Evolutionary conservation across 108 stramenopile genomes (phyloP), one percentile per base, ranked within the genome.

Genomic region (Hondaea fermentalgiana): DNA sequence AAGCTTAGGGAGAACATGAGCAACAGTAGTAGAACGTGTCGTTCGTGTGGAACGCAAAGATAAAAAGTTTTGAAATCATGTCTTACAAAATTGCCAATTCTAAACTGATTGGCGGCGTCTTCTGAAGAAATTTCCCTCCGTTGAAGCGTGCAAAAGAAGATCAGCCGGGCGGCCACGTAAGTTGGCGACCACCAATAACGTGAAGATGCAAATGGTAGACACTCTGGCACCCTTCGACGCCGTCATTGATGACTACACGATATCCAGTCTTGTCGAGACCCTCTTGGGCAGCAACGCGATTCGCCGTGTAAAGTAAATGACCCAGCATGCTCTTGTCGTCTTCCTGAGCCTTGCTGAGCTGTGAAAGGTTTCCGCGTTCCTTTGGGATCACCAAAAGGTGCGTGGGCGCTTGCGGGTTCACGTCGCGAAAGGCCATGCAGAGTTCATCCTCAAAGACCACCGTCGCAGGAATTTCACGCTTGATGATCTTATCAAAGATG

Each of bases 311-410:
- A 92, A 98, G 90, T 72, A 99, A 92, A 91, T 99, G 97, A 6
- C 99, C 99, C 90, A 99, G 94, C 58, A 99, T 53, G 10, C 72
- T 96, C 93, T 97, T 96, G 88, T 98, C 97, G 76, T 95, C 95
- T 59, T 97, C 96, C 10, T 94, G 87, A 17, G 97, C 97, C 64
- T 97, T 97, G 93, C 94, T 93, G n/a, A 99, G 91, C 90, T 95
- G 95, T 3, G 96, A 95, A 87, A 99, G 93, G 21, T 97, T 98
- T 87, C 97, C 96, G 12, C 97, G 94, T 44, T 95, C 76, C 93
- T 99, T 99, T 60, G 99, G 99, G 91, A 99, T 99, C 55, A 98
- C 96, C 83, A 99, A 72, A 76, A 98, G 94, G 89, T 99, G 99
- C 6, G 94, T 92, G 3, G 97, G 97, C 44, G 97, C 98, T 87